Base-by-base conservation (phyloP, 345 rosid genomes). In the Excoecaria agallocha region DNA sequence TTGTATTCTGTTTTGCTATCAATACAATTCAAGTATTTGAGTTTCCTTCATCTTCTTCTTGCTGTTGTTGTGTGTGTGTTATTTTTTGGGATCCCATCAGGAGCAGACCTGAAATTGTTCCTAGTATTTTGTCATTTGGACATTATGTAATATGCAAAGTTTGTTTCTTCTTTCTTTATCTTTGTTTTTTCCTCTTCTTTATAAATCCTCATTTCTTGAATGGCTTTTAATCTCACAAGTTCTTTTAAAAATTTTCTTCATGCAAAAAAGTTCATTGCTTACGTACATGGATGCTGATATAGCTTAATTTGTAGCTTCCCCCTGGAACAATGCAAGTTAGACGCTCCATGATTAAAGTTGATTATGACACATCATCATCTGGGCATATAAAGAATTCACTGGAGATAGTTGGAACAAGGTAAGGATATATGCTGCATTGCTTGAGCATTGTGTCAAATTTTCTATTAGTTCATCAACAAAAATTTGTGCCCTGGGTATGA, bases 351-450 rank as follows among this genome's bases (percentile, higher is more conserved):
- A 77, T 87, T 60, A 94, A 92, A 80, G 97, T 89, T 62, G 3
- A 75, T 4, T 51, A 73, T 37, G 91, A 87, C 84, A 56, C 61
- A 45, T 5, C 78, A 45, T 61, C 82, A 61, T 67, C 76, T 63
- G 19, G 55, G 48, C 70, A 48, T 70, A 80, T 90, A 2, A 65
- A 46, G 19, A 77, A 84, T 61, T 71, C 98, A 13, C 5, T 94
- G 16, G 98, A 92, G 82, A 84, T 94, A 63, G 94, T 89, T 71
- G 64, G 12, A 6, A 92, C 88, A 74, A 89, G 97, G 97, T 94
- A 83, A 57, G 35, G 19, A 41, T 67, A 24, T 25, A 8, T 22
- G 48, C 30, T 20, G 24, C 9, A 11, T 30, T 19, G 15, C 24
- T 65, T 20, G 12, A 57, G n/a, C 12, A 11, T 68, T 37, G 25